Conservation (phyloP, 2,329 filamentous ascomycete genomes). For the Rutstroemia sp. region DNA sequence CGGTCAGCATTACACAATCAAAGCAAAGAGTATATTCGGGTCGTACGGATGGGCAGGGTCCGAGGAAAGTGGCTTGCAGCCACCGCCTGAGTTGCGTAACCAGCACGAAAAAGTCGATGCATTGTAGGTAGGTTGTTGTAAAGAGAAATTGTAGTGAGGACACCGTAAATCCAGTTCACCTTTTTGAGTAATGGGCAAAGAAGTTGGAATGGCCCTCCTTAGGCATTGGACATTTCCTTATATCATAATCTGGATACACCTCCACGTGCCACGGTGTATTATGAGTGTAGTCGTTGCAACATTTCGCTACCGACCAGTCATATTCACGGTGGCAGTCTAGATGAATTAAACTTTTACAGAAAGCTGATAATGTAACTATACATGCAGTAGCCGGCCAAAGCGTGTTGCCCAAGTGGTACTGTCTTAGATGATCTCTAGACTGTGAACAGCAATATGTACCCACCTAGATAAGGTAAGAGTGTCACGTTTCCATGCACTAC, state of each 20-base stretch:
- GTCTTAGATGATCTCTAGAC: no score
- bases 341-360: no score
- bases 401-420: no score
- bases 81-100: background rate
- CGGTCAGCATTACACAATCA: background rate
- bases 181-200: background rate
- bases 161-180: background rate
- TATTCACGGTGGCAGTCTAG: background rate
- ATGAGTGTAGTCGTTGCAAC: no score
- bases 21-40: background rate
- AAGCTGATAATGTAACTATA: background rate
- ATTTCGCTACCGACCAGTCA: background rate
- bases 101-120: background rate
- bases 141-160: background rate
- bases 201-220: background rate
- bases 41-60: background rate
- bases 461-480: no score
- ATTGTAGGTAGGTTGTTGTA: background rate
- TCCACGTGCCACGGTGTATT: background rate
- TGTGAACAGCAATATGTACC: no score
- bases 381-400: no score
- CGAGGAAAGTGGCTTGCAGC: background rate
- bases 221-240: background rate
- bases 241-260: background rate
- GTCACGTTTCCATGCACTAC: no score